Conservation (phyloP, 2,329 filamentous ascomycete species). For the Colletotrichum incanum region DNA sequence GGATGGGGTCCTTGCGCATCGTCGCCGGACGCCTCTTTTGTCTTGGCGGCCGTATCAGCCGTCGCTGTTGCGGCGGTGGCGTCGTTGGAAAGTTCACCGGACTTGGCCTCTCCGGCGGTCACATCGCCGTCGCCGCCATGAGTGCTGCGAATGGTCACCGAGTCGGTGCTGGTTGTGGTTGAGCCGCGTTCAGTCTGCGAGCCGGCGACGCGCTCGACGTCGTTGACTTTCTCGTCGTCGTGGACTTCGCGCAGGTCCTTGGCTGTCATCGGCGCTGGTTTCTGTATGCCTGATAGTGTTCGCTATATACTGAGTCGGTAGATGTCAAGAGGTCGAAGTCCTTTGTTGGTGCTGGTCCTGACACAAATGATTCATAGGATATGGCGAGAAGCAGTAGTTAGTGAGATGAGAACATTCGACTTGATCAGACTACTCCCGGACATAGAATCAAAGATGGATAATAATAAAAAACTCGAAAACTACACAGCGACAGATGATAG, state of each 20-base stretch:
- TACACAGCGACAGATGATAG: neutral
- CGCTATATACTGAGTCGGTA: neutral
- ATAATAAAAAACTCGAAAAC: too few species aligned
- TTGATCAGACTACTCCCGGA: neutral
- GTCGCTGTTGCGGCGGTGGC: neutral
- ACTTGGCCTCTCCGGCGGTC: constrained; percentile 1
- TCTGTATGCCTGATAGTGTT: too few species aligned
- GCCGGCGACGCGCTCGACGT: constrained; percentile 34
- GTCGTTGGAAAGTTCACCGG: neutral
- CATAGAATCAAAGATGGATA: neutral
- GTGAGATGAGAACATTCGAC: neutral
- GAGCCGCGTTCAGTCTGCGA: constrained; percentile 17
- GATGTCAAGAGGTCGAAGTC: neutral
- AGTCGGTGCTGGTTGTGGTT: constrained; percentile 28
- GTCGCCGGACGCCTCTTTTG: constrained; percentile 13
- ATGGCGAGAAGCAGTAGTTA: neutral
- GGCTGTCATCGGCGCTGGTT: constrained; percentile 25
- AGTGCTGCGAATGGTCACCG: constrained; percentile 26
- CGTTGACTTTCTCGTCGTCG: constrained; percentile 41
- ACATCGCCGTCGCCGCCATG: neutral
- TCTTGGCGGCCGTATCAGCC: constrained; percentile 1
- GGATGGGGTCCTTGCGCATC: neutral
- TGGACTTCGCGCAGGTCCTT: constrained; percentile 8
- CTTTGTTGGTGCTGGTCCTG: neutral
- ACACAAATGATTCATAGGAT: neutral